Evolutionary conservation across 108 stramenopile genomes (phyloP), one percentile per base, ranked within the genome.

Genomic region (Pseudonitzschia pungens): DNA sequence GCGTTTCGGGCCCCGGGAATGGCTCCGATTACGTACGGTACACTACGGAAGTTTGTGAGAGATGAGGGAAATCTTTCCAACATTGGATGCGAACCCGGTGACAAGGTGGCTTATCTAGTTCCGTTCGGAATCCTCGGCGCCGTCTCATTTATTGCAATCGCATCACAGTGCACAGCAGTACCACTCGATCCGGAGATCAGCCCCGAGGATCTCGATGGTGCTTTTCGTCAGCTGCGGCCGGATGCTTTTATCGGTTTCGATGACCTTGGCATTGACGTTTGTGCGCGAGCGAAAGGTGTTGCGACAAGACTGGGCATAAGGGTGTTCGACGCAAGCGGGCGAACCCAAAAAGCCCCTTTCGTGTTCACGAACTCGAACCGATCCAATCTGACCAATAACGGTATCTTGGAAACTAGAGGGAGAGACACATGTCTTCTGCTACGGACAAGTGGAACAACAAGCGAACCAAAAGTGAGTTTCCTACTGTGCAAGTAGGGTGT

Each of bases 371-470:
- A 50, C 18, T 22, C 2, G 4, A 24, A 68, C 1, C 15, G 36
- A 36, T 20, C 5, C 31, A 48, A 68, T 18, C 2, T 21, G 8
- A 28, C 67, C n/a, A n/a, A n/a, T n/a, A 22, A 51, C 16, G 31
- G 18, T 10, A 48, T 4, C 1, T 22, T 68, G 21, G 55, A 57
- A 29, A 59, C 22, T 33, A 29, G 43, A 71, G 55, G 36, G 20
- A 26, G 55, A 2, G 69, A 80, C 7, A 58, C 40, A 9, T 68
- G 66, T 18, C 41, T 82, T 27, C 44, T 82, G 3, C 59, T 82
- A 18, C 77, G 70, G 4, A 82, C 81, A 48, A 69, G 65, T 11
- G 81, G 81, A 1, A 82, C 81, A 45, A 78, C 78, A 29, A 41
- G 50, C 22, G 36, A 74, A 31, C 70, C 70, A 44, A 82, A 82